Percentiles rank a stretch among this genome's conserved stretches.
These are phyloP conservation scores for Sanguinoderma infundibulare DNA, from an alignment of 1,284 basidiomycete genomes.

Conservation along the genomic window DNA sequence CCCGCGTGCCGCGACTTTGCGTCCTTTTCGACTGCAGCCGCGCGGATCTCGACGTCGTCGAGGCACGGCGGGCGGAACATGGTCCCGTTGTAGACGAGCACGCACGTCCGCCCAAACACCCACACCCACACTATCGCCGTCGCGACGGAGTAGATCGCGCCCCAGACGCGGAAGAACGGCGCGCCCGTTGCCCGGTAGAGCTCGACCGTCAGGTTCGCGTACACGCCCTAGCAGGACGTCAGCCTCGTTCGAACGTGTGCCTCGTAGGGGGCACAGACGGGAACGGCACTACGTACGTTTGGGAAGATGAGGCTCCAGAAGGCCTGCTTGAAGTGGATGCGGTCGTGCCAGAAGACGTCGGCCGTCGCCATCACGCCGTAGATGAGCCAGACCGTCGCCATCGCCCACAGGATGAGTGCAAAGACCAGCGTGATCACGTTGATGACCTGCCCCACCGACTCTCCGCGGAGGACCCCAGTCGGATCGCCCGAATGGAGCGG, in stretches of 20 bases:
- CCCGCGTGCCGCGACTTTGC: not conserved
- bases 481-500: constrained; percentile 36
- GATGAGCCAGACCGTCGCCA: constrained; percentile 50
- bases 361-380: constrained; percentile 41
- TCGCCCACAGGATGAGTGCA: constrained; percentile 48
- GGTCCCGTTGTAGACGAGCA: constrained; percentile 41
- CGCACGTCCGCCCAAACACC: constrained; percentile 43
- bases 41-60: constrained; percentile 29
- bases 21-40: constrained; percentile 4
- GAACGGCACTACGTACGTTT: constrained; percentile 35
- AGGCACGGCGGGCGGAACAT: constrained; percentile 49
- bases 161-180: constrained; percentile 34
- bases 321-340: constrained; percentile 43
- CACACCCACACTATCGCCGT: constrained; percentile 45
- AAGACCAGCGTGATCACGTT: constrained; percentile 42
- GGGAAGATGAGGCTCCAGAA: constrained; percentile 59
- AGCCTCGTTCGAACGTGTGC: not conserved
- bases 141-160: constrained; percentile 28
- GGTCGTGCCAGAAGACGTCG: constrained; percentile 34
- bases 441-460: constrained; percentile 35
- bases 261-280: not conserved
- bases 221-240: constrained; percentile 46
- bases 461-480: constrained; percentile 35
- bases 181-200: constrained; percentile 48
- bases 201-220: constrained; percentile 48